phyloP scores from a whole-genome alignment of 768 basidiomycete species.

The Symmetrospora coprosmae region DNA sequence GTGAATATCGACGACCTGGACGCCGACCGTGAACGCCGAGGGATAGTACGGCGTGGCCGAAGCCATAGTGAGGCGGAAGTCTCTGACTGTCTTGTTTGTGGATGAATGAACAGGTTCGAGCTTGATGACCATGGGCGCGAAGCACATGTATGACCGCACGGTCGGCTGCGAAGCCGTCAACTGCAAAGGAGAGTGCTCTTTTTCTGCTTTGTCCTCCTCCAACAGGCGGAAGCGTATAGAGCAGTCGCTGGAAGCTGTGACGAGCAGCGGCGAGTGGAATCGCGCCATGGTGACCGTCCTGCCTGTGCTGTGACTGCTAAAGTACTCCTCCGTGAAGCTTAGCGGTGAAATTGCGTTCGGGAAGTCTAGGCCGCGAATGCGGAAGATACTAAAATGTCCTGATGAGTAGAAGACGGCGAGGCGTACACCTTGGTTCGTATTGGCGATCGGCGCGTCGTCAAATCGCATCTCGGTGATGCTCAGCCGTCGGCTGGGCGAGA shows the following conservation, averaged over 20 bases:
- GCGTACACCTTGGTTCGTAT: neutral
- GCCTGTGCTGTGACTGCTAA: neutral
- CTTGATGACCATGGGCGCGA: conserved; percentile 14
- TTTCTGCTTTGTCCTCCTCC: neutral
- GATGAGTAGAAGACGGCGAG: conserved; percentile 13
- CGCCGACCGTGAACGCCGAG: conserved; percentile 2
- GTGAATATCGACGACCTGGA: conserved; percentile 3
- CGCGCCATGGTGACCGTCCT: neutral
- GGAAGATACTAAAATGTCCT: conserved; percentile 18
- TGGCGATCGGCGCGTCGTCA: neutral
- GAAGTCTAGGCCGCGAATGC: neutral
- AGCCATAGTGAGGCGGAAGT: conserved; percentile 1
- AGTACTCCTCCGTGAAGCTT: neutral
- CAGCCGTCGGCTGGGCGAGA: neutral
- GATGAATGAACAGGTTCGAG: neutral
- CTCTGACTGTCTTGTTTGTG: neutral
- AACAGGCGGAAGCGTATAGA: conserved; percentile 9
- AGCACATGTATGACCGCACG: conserved; percentile 1
- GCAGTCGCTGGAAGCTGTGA: neutral
- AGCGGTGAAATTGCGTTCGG: too few relatives aligned
- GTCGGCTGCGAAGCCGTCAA: neutral
- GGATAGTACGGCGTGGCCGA: conserved; percentile 15
- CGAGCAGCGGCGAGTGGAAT: conserved; percentile 6
- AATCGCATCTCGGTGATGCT: conserved; percentile 1
- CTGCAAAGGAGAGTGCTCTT: neutral